phyloP scores from a whole-genome alignment of 1,139 yeast genomes.

The Candida sojae region DNA sequence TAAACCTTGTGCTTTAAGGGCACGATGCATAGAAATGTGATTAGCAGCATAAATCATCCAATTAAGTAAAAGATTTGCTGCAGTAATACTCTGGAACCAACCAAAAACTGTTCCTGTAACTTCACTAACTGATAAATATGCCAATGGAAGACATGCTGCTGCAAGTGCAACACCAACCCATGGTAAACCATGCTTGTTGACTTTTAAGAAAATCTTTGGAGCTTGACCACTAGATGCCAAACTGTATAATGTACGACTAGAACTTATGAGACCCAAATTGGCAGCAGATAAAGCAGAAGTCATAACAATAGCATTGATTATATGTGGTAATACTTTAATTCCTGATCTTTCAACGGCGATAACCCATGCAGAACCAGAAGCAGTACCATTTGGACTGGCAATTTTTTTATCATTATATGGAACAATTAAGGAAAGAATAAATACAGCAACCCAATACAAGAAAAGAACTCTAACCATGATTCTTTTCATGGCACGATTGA shows the following conservation, averaged over 20 bases:
- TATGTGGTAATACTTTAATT: slow-evolving; percentile 48
- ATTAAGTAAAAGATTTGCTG: slow-evolving; percentile 23
- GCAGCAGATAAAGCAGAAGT: slow-evolving; percentile 58
- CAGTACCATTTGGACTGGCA: slow-evolving; percentile 44
- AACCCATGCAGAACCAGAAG: slow-evolving; percentile 56
- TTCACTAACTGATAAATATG: slow-evolving; percentile 26
- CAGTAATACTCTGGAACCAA: slow-evolving; percentile 30
- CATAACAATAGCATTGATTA: slow-evolving; percentile 51
- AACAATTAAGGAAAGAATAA: slow-evolving; percentile 48
- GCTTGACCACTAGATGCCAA: slow-evolving; percentile 45
- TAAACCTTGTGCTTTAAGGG: slow-evolving; percentile 39
- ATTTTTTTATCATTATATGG: slow-evolving; percentile 43
- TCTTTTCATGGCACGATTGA: slow-evolving; percentile 49
- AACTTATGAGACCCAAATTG: slow-evolving; percentile 41
- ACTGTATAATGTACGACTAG: slow-evolving; percentile 47
- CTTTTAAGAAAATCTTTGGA: slow-evolving; percentile 44
- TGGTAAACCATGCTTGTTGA: slow-evolving; percentile 27
- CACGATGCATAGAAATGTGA: slow-evolving; percentile 34
- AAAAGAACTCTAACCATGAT: slow-evolving; percentile 45
- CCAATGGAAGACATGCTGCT: slow-evolving; percentile 25
- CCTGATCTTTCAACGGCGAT: slow-evolving; percentile 53
- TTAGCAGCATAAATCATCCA: slow-evolving; percentile 32
- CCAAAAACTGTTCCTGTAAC: slow-evolving; percentile 26
- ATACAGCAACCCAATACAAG: slow-evolving; percentile 44
- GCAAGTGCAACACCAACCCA: slow-evolving; percentile 29